Base-by-base conservation (phyloP, 1,139 yeast genomes). In the Blastobotrys persicus region DNA sequence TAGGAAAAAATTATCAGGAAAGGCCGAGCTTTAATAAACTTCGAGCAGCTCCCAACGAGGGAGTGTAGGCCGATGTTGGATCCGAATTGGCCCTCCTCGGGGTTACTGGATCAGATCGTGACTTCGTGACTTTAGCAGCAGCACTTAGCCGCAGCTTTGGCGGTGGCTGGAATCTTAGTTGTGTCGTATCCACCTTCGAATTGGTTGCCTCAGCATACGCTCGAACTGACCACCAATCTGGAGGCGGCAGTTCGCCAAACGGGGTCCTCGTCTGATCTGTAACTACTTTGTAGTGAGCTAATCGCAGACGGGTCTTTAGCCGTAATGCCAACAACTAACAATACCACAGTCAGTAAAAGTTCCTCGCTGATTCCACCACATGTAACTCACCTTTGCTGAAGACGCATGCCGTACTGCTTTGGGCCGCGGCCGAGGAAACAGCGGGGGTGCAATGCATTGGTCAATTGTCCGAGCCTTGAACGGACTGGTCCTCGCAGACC, bases 251-350 rank as follows among this genome's bases (percentile, higher is more conserved):
- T n/a, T 63, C 59, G 12, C 58, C 47, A 41, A 74, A 50, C 3
- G 76, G 68, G 2, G 68, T 62, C 20, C 59, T 64, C 1, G 73
- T 68, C 61, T 81, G 85, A 57, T 80, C 74, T 2, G 84, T 80
- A 49, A 70, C 78, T 50, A 86, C 78, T 64, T 87, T 88, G 70
- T 81, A 87, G 60, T 85, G 78, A 1, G 97, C 97, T 58, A 88
- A 70, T 62, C 83, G 85, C 35, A 88, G 75, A 59, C 91, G 80
- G 59, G 82, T 72, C 62, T 83, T 83, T 60, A 88, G 74, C 61
- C 80, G 78, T 45, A 84, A 74, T 12, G 91, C 89, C 26, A 80
- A 23, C 41, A n/a, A n/a, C n/a, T n/a, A n/a, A n/a, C n/a, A n/a
- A n/a, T n/a, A n/a, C n/a, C n/a, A n/a, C n/a, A n/a, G n/a, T n/a